phyloP scores from a whole-genome alignment of 2,329 filamentous ascomycete species.

The Akanthomyces uredinophilus region DNA sequence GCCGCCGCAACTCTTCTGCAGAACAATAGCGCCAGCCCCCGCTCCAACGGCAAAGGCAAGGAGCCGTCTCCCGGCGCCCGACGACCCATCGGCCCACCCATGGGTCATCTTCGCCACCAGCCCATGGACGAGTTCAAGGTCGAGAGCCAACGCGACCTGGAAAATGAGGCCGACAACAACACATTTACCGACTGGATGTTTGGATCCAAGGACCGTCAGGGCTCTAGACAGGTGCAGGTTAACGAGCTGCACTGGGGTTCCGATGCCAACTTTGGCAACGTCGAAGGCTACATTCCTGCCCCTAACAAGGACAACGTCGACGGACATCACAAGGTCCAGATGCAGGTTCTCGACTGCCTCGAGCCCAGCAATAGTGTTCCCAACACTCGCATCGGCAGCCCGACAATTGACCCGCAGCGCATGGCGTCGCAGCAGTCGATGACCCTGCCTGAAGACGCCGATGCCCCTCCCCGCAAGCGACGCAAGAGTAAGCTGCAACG shows the following conservation, averaged over 20 bases:
- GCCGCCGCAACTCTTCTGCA: constrained; percentile 51
- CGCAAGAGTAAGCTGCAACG: constrained; percentile 50
- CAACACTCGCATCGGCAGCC: constrained; percentile 56
- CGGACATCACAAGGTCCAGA: constrained; percentile 48
- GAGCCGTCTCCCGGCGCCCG: constrained; percentile 21
- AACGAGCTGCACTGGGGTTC: constrained; percentile 61
- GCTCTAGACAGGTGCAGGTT: constrained; percentile 31
- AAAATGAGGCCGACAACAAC: constrained; percentile 28
- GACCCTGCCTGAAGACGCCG: constrained; percentile 32
- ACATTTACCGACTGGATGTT: constrained; percentile 40
- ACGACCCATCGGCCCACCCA: constrained; percentile 27
- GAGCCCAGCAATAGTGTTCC: constrained; percentile 52
- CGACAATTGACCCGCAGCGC: constrained; percentile 22
- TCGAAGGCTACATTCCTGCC: constrained; percentile 53
- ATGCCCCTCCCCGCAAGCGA: constrained; percentile 45
- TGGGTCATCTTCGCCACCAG: constrained; percentile 39
- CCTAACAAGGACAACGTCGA: constrained; percentile 54
- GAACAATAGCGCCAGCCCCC: constrained; percentile 34
- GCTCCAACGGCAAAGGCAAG: constrained; percentile 16
- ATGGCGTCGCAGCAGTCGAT: neutral
- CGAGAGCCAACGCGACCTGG: constrained; percentile 31
- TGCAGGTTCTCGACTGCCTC: constrained; percentile 54
- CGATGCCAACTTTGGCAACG: constrained; percentile 56
- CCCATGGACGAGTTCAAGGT: constrained; percentile 38
- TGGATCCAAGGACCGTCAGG: constrained; percentile 25